A percentile compares a stretch with the other conserved stretches of the same genome.
These are phyloP conservation scores for Bipolaris bicolor DNA, from an alignment of 2,329 filamentous ascomycete species.

Conservation along the genomic window DNA sequence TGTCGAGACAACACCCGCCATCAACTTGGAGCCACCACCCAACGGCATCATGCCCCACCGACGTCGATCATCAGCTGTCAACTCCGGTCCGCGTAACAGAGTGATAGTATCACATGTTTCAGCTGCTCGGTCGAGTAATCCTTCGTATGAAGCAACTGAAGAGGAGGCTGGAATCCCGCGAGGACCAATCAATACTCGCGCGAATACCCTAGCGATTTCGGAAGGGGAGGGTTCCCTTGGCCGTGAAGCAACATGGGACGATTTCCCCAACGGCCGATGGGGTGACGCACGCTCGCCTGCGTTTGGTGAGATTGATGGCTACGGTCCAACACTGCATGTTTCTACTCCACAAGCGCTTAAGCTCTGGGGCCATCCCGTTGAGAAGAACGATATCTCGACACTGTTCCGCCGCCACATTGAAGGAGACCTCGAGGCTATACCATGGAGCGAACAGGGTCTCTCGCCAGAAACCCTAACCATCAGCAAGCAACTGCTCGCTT, in stretches of 20 bases:
- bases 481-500: conserved; percentile 71
- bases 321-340: conserved; percentile 93
- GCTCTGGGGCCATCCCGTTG: conserved; percentile 82
- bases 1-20: conserved; percentile 54
- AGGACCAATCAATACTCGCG: conserved; percentile 73
- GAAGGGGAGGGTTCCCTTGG: conserved; percentile 90
- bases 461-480: conserved; percentile 85
- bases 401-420: conserved; percentile 83
- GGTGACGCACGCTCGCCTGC: conserved; percentile 85
- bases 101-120: conserved; percentile 76
- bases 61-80: conserved; percentile 76
- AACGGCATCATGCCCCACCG: conserved; percentile 40
- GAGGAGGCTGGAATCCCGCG: conserved; percentile 78
- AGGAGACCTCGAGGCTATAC: conserved; percentile 79
- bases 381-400: conserved; percentile 72
- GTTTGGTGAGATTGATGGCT: conserved; percentile 97
- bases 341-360: conserved; percentile 80
- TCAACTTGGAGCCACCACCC: conserved; percentile 41
- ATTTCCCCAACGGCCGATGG: conserved; percentile 96
- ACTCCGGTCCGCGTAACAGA: conserved; percentile 84
- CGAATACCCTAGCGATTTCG: conserved; percentile 88
- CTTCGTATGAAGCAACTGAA: conserved; percentile 69
- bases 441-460: conserved; percentile 91
- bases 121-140: conserved; percentile 59
- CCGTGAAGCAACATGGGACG: conserved; percentile 96